Conservation (phyloP, 192 early-diverging fungal species). For the Lobosporangium transversale region DNA sequence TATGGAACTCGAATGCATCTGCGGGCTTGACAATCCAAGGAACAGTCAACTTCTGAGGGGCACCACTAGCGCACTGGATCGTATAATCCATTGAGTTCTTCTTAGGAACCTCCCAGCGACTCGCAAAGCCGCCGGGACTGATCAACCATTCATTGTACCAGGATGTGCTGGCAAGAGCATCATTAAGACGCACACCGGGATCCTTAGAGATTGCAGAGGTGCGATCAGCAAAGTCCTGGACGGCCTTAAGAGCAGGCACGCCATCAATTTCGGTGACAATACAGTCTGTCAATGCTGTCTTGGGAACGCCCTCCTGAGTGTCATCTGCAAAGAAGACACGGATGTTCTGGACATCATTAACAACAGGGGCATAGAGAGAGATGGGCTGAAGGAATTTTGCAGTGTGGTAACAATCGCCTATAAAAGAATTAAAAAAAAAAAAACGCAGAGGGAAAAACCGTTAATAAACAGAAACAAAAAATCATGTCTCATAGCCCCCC, state of each 20-base stretch:
- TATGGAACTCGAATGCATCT: slow-evolving; percentile 23
- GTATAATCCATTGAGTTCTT: slow-evolving; percentile 46
- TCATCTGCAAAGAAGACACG: slow-evolving; percentile 48
- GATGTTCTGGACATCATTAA: slow-evolving; percentile 20
- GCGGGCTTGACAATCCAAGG: slow-evolving; percentile 45
- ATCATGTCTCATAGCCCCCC: too few relatives aligned
- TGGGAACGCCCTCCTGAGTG: slow-evolving; percentile 36
- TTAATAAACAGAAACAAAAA: too few relatives aligned
- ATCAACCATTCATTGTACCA: slow-evolving; percentile 48
- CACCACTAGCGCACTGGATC: slow-evolving; percentile 20
- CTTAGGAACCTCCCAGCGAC: slow-evolving; percentile 40
- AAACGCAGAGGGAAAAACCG: background rate
- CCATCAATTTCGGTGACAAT: slow-evolving; percentile 44
- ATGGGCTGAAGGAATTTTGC: slow-evolving; percentile 44
- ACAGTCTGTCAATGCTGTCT: slow-evolving; percentile 35
- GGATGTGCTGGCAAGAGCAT: slow-evolving; percentile 47
- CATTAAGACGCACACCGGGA: slow-evolving; percentile 54
- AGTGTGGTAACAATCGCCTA: slow-evolving; percentile 35
- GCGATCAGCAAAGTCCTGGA: slow-evolving; percentile 43
- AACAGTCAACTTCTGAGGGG: slow-evolving; percentile 25
- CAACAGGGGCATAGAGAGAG: slow-evolving; percentile 41
- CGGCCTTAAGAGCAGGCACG: slow-evolving; percentile 36
- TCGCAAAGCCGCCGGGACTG: slow-evolving; percentile 36
- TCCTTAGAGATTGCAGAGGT: slow-evolving; percentile 54
- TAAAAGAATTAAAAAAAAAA: background rate